These are phyloP conservation scores for Linum usitatissimum DNA, from an alignment of 345 rosid genomes.

Conservation along the genomic window DNA sequence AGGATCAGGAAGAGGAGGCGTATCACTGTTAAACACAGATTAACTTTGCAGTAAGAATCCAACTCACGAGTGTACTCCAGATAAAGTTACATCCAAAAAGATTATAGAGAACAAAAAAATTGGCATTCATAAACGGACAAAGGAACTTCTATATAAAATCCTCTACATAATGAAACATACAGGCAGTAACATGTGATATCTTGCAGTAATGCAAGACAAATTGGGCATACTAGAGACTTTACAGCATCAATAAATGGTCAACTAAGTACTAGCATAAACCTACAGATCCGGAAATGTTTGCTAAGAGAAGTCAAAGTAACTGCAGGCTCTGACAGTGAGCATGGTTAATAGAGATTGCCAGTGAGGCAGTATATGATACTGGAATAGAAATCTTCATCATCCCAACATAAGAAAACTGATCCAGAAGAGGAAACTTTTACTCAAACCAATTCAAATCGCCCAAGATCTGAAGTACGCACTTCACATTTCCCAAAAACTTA, in stretches of 20 bases:
- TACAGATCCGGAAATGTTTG: neutral
- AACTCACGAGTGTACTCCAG: too few relatives aligned
- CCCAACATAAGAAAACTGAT: neutral
- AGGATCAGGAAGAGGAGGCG: slow-evolving; percentile 78
- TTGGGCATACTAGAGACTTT: too few relatives aligned
- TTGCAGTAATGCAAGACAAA: too few relatives aligned
- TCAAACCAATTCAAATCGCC: neutral
- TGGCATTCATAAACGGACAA: neutral
- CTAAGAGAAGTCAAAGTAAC: neutral
- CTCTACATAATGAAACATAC: neutral
- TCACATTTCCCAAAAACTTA: neutral
- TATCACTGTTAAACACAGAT: slow-evolving; percentile 31
- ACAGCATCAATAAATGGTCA: neutral
- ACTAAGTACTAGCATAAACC: neutral
- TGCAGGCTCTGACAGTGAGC: neutral
- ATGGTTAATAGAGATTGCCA: neutral
- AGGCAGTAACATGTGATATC: neutral
- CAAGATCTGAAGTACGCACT: neutral
- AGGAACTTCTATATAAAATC: neutral
- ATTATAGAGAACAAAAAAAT: neutral
- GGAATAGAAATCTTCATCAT: neutral
- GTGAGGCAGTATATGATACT: neutral
- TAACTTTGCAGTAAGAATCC: too few relatives aligned
- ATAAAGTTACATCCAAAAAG: too few relatives aligned
- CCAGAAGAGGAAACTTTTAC: neutral